phyloP scores from a whole-genome alignment of 176 grass and related monocot species.

The Oryza glumipatula region DNA sequence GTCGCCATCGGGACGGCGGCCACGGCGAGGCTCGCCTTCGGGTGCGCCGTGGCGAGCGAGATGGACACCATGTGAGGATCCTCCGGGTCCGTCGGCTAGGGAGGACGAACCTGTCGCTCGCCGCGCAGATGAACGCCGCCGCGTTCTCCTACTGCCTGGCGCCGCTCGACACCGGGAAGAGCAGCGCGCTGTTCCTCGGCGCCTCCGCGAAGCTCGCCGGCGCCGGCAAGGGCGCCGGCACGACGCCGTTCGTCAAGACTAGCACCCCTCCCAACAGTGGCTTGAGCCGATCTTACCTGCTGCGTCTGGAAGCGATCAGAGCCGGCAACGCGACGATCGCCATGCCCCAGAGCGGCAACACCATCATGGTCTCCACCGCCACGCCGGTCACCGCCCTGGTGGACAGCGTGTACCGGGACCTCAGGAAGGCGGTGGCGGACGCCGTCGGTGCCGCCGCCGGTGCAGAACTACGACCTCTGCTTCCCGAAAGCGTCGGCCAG shows the following conservation, averaged over 20 bases:
- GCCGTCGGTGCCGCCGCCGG: not conserved
- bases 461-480: not conserved
- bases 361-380: not conserved
- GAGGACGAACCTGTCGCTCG: not conserved
- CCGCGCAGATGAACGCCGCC: not conserved
- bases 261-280: not conserved
- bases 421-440: not conserved
- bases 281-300: not conserved
- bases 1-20: not conserved
- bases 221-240: not conserved
- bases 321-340: not conserved
- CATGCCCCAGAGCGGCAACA: not conserved
- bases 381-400: not conserved
- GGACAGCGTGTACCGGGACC: not conserved
- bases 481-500: not conserved
- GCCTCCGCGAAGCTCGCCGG: not conserved
- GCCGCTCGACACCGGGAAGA: not conserved
- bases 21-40: not conserved
- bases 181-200: not conserved
- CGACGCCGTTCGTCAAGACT: not conserved
- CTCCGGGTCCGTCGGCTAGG: not conserved
- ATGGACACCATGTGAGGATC: not conserved
- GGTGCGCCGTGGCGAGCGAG: not conserved
- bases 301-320: not conserved
- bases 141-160: not conserved